A percentile compares a stretch with the other conserved stretches of the same genome.
Evolutionary conservation across 1,139 yeast genomes (phyloP).

Genomic region (Protomyces macrosporus): DNA sequence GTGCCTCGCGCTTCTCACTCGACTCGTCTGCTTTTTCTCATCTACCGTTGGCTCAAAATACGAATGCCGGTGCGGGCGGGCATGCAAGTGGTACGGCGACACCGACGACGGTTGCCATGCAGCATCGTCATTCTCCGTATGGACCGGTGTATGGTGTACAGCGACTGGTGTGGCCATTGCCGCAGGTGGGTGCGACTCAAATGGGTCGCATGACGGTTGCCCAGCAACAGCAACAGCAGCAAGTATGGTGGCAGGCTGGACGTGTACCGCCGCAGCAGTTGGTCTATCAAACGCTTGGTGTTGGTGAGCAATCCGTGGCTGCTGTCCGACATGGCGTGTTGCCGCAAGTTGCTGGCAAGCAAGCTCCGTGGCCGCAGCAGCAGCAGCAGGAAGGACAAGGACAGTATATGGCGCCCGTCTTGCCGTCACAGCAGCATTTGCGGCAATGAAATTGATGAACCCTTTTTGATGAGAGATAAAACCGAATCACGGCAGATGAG

Average conservation of each 20-base stretch:
- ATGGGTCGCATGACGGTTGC: background rate
- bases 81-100: background rate
- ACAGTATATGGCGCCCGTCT: no score
- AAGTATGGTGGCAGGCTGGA: background rate
- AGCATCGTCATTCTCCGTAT: constrained; percentile 23
- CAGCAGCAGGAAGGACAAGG: background rate
- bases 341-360: background rate
- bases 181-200: background rate
- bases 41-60: background rate
- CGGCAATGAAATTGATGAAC: no score
- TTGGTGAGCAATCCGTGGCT: background rate
- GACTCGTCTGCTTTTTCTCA: background rate
- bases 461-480: no score
- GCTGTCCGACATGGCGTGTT: background rate
- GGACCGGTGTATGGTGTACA: constrained; percentile 23
- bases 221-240: background rate
- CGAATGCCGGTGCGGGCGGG: background rate
- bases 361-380: background rate
- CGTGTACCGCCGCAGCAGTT: background rate
- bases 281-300: background rate
- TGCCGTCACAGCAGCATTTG: no score
- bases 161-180: background rate
- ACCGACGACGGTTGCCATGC: constrained; percentile 22
- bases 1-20: background rate
- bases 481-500: no score